Base-by-base conservation (phyloP, 352 stramenopile genomes). In the Phytopythium helicoides region DNA sequence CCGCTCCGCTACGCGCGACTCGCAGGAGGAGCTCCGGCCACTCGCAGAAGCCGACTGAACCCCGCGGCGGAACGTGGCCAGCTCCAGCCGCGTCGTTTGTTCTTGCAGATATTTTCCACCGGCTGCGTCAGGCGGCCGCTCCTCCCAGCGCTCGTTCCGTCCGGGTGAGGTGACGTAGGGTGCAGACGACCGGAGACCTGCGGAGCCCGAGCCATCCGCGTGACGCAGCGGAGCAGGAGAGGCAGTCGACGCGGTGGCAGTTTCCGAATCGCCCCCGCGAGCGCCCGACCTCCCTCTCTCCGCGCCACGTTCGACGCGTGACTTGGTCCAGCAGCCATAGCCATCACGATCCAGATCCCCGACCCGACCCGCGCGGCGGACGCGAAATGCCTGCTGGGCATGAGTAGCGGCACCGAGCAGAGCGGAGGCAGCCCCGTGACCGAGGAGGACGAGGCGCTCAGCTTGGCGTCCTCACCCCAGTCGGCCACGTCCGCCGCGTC, bases 351-450 rank as follows among this genome's bases (percentile, higher is more conserved):
- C 46, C 19, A 40, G 46, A 52, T 42, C 46, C 46, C 46, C 28
- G 18, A 42, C 18, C 12, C 5, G 31, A 22, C 44, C 16, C 25
- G n/a, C 44, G 44, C 44, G 44, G 26, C n/a, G 26, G 46, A 22
- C 46, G 31, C 46, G 46, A 41, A 52, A 52, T 52, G 52, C 46
- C 68, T 70, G 66, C 66, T 64, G 55, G 54, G 51, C 52, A 71
- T 64, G 48, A 66, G 52, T 60, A 72, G 56, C 54, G 79, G 68
- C 58, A 75, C 66, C 28, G 28, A 33, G 44, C 72, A 83, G 56
- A 73, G 61, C 57, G 69, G 72, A 65, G 72, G 72, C 49, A 83
- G 72, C 62, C 72, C 72, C 54, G 72, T 83, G 47, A 80, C 69
- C 22, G 72, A 83, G 55, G 66, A 78, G 52, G 68, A 76, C 37